Evolutionary conservation across 257 asterid species (phyloP).

Genomic region (Solanum piurae): DNA sequence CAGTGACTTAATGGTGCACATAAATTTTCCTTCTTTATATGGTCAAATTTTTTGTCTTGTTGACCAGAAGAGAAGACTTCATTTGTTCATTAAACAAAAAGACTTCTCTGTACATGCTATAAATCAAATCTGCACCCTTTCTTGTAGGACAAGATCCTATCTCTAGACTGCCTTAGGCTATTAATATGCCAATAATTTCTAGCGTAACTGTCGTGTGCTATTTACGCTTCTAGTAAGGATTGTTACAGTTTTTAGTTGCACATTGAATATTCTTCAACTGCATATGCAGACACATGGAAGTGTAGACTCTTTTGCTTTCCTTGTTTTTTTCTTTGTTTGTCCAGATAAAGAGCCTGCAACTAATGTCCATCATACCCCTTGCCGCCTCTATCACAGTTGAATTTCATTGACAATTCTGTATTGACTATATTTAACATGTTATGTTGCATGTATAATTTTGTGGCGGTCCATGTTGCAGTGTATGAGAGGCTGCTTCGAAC

Average conservation of each 20-base stretch:
- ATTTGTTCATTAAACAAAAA: neutral
- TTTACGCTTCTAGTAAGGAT: neutral
- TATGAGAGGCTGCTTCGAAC: constrained; percentile 70
- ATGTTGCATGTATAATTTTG: neutral
- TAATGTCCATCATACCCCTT: neutral
- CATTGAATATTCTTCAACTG: neutral
- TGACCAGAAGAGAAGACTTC: neutral
- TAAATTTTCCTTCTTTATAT: neutral
- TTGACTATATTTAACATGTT: neutral
- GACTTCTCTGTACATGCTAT: neutral
- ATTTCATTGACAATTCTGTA: neutral
- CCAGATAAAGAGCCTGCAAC: neutral
- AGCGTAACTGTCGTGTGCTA: neutral
- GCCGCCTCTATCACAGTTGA: neutral
- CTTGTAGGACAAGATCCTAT: neutral
- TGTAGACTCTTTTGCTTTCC: neutral
- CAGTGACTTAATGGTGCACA: neutral
- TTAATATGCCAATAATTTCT: neutral
- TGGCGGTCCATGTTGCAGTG: constrained; percentile 41
- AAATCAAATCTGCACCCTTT: neutral
- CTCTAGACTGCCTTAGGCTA: neutral
- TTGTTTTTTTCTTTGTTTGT: neutral
- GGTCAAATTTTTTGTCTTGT: neutral
- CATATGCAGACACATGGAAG: neutral
- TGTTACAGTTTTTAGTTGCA: neutral